Base-by-base conservation (phyloP, 2,329 filamentous ascomycete genomes). In the Didymosphaeria variabile region DNA sequence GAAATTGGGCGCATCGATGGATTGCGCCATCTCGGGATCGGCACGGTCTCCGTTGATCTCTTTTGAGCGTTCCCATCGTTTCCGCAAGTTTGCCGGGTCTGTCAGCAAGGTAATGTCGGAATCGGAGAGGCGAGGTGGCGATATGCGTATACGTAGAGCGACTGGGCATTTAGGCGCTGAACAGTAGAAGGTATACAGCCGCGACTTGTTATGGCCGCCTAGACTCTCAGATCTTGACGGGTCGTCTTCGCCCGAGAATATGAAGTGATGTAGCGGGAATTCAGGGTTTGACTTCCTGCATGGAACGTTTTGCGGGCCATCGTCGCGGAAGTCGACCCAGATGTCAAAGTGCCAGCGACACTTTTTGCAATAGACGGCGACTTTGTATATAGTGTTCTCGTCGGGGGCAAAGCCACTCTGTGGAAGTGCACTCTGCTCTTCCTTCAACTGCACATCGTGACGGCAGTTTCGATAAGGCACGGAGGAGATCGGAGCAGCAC, bases 291-390 rank as follows among this genome's bases (percentile, higher is more conserved):
- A 58, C 38, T 58, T 63, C 6, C 60, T 83, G 66, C 84, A 86
- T 6, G 82, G 77, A 32, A 62, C 59, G 45, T 72, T 71, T 53
- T 71, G 75, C 34, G 75, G 75, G 50, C 72, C 74, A n/a, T 79
- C 72, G 13, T 70, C 68, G 29, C 78, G 79, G 66, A 85, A 87
- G 61, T 85, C 82, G 36, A 89, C 81, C 12, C 79, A 78, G 23
- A 91, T 72, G 65, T 88, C 83, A 46, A 90, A 79, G 75, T 91
- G 89, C 69, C 83, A 82, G 55, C 87, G 85, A 72, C 90, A 92
- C 61, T 80, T 81, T 58, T 81, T 77, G 75, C 90, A 92, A 65
- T 87, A 83, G 3, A 87, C 83, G 17, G 88, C 85, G 31, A 90
- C 80, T 66, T 83, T 87, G 72, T 86, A 88, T 50, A 81, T 72